A percentile compares a stretch with the other conserved stretches of the same genome.
Evolutionary conservation across 306 rosid species (phyloP).

Genomic region (Corylus avellana): DNA sequence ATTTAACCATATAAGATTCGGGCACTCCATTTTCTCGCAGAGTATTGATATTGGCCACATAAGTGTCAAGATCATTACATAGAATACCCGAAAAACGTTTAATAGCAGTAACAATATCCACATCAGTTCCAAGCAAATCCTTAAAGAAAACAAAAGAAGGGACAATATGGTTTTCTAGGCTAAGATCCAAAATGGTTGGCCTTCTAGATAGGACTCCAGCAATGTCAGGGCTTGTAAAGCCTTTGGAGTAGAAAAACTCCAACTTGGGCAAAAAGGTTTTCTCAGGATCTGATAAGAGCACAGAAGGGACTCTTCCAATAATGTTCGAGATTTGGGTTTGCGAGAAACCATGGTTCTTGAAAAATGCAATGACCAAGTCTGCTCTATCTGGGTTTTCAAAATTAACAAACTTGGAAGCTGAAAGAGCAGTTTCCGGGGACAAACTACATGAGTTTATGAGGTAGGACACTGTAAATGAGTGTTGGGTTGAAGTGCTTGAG

Average conservation of each 20-base stretch:
- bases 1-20: neutral
- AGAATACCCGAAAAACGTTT: neutral
- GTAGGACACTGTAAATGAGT: neutral
- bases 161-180: constrained; percentile 15
- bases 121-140: neutral
- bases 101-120: neutral
- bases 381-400: constrained; percentile 16
- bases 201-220: too few species aligned
- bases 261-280: constrained; percentile 17
- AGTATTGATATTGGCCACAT: constrained; percentile 7
- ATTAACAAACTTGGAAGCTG: constrained; percentile 20
- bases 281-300: neutral
- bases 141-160: neutral
- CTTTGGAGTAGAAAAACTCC: constrained; percentile 19
- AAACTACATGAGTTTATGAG: constrained; percentile 24
- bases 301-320: neutral
- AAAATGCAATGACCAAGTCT: neutral
- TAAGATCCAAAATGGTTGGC: neutral
- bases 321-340: neutral
- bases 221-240: constrained; percentile 5
- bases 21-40: constrained; percentile 25
- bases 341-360: constrained; percentile 4
- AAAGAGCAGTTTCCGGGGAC: constrained; percentile 34
- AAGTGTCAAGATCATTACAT: neutral
- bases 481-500: neutral